Conservation (phyloP, 1,284 basidiomycete genomes). For the Ustilago curta region DNA sequence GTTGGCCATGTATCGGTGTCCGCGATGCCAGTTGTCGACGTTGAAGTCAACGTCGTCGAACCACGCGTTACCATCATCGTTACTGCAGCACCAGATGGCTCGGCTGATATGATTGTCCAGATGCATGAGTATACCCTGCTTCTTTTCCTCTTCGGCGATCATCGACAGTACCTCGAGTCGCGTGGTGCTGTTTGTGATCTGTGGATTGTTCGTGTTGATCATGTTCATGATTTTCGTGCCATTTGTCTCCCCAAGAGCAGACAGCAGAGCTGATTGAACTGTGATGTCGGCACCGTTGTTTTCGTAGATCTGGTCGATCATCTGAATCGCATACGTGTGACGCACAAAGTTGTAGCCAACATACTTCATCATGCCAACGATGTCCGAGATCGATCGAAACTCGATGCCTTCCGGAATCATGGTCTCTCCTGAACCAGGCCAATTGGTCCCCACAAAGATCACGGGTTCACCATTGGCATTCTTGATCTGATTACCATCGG, state of each 20-base stretch:
- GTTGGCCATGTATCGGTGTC: conserved; percentile 46
- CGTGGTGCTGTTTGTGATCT: conserved; percentile 35
- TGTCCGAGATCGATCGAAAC: conserved; percentile 30
- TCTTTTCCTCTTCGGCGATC: conserved; percentile 39
- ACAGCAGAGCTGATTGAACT: conserved; percentile 21
- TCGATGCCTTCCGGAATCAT: conserved; percentile 50
- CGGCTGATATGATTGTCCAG: conserved; percentile 47
- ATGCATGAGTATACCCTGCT: conserved; percentile 45
- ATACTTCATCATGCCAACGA: conserved; percentile 37
- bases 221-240: conserved; percentile 40
- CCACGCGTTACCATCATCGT: conserved; percentile 50
- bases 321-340: conserved; percentile 45
- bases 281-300: conserved; percentile 37
- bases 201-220: conserved; percentile 36
- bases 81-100: conserved; percentile 47
- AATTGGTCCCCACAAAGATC: conserved; percentile 43
- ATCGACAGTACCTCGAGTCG: conserved; percentile 29
- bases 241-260: conserved; percentile 32
- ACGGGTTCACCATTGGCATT: conserved; percentile 38
- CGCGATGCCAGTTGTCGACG: conserved; percentile 37
- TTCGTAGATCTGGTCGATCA: conserved; percentile 54
- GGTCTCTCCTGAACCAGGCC: conserved; percentile 44
- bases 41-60: conserved; percentile 40
- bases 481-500: conserved; percentile 37
- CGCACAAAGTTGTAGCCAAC: conserved; percentile 51